phyloP scores from a whole-genome alignment of 306 rosid genomes.

The Potentilla sterilis region DNA sequence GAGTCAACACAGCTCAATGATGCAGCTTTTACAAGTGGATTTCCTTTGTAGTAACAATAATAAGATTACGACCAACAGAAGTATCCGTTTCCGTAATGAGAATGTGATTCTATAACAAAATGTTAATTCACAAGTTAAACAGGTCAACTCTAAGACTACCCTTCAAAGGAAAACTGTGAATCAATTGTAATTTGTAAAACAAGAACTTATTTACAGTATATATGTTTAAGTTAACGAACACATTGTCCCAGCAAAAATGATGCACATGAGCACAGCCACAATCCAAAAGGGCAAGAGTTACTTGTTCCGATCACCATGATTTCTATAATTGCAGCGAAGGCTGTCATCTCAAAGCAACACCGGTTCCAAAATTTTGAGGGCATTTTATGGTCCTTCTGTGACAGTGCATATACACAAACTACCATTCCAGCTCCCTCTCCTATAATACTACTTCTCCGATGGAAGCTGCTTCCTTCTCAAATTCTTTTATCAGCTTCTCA shows the following conservation, averaged over 20 bases:
- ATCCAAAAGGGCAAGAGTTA: background rate
- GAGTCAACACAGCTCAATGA: background rate
- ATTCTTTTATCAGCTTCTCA: conserved; percentile 68
- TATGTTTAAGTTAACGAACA: background rate
- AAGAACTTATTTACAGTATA: conserved; percentile 5
- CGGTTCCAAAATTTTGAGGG: background rate
- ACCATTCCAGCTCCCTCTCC: conserved; percentile 6
- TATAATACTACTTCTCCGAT: conserved; percentile 36
- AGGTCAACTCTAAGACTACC: background rate
- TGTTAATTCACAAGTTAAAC: background rate
- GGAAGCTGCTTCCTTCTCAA: conserved; percentile 52
- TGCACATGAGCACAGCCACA: background rate
- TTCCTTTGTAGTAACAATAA: background rate
- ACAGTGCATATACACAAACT: conserved; percentile 14
- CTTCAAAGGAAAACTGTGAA: background rate
- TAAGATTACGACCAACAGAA: background rate
- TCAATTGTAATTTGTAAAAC: background rate
- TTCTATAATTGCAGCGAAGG: background rate
- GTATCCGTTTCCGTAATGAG: background rate
- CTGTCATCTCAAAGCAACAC: background rate
- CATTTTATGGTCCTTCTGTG: background rate
- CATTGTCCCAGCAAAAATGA: background rate
- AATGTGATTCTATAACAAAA: background rate
- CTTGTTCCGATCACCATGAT: background rate
- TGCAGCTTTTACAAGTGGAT: conserved; percentile 11